These are phyloP conservation scores for Colletotrichum higginsianum DNA, from an alignment of 2,329 filamentous ascomycete species.

Conservation along the genomic window DNA sequence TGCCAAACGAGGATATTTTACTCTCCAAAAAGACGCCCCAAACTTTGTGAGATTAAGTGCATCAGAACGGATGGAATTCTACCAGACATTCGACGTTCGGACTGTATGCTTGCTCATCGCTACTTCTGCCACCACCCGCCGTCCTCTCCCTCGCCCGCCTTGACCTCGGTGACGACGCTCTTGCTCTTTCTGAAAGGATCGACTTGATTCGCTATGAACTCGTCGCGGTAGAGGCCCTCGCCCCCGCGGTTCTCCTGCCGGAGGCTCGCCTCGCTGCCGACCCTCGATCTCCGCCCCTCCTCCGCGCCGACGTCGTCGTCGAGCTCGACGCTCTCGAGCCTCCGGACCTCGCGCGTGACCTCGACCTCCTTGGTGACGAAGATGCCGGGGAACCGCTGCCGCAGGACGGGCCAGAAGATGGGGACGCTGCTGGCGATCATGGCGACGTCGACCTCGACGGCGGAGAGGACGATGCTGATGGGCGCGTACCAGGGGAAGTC, in stretches of 20 bases:
- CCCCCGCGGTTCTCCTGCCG: slow-evolving; percentile 21
- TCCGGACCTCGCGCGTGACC: slow-evolving; percentile 30
- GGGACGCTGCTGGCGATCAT: slow-evolving; percentile 72
- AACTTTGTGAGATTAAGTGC: neutral
- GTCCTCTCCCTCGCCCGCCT: slow-evolving; percentile 10
- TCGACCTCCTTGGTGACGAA: slow-evolving; percentile 41
- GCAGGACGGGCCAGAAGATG: slow-evolving; percentile 85
- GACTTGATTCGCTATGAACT: slow-evolving; percentile 23
- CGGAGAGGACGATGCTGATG: slow-evolving; percentile 43
- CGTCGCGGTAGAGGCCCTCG: slow-evolving; percentile 17
- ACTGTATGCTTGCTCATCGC: neutral
- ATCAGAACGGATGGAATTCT: neutral
- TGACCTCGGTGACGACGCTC: slow-evolving; percentile 28
- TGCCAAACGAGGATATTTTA: no score
- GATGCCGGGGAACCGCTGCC: slow-evolving; percentile 27
- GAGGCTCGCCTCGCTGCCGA: slow-evolving; percentile 41
- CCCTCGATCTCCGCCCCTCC: slow-evolving; percentile 28
- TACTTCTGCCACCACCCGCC: slow-evolving; percentile 25
- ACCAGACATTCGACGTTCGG: no score
- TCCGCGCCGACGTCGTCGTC: slow-evolving; percentile 37
- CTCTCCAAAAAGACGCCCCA: no score
- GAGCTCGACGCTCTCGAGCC: slow-evolving; percentile 30
- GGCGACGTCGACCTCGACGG: slow-evolving; percentile 43
- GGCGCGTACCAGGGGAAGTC: slow-evolving; percentile 53
- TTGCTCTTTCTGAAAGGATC: slow-evolving; percentile 32